Conservation (phyloP, 495 filamentous ascomycete species). For the Penicillium taxi region DNA sequence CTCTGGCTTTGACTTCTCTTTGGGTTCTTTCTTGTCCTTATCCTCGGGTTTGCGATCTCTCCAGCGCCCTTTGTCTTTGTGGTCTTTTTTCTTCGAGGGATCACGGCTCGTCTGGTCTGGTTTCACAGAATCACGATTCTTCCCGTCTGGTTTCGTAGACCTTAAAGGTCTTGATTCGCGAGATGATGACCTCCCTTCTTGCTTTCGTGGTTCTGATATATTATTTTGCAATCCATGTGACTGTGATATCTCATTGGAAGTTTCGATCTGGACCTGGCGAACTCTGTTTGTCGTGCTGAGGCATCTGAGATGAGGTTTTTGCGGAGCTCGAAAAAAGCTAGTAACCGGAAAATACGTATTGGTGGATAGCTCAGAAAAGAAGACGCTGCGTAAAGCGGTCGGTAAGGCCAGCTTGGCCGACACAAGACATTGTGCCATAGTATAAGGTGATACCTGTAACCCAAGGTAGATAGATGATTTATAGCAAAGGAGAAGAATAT, state of each 20-base stretch:
- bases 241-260: neutral
- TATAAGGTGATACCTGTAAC: neutral
- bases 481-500: neutral
- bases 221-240: too few relatives aligned
- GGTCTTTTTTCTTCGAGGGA: neutral
- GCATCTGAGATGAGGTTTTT: conserved; percentile 6
- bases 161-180: neutral
- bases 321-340: neutral
- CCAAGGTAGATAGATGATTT: too few relatives aligned
- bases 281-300: conserved; percentile 9
- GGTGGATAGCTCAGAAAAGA: conserved; percentile 19
- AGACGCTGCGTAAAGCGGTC: conserved; percentile 15
- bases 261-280: neutral
- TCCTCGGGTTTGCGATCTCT: conserved; percentile 1
- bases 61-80: too few relatives aligned
- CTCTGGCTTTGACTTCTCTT: conserved; percentile 37
- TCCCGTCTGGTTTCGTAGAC: neutral
- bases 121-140: neutral
- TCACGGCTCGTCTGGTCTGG: neutral
- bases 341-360: neutral
- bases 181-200: neutral
- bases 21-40: conserved; percentile 2
- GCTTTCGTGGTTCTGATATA: too few relatives aligned
- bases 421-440: conserved; percentile 12
- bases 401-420: conserved; percentile 22